Percentiles rank a stretch among this genome's conserved stretches.
Evolutionary conservation across 2,329 filamentous ascomycete species (phyloP).

Genomic region (Davidsoniella virescens): DNA sequence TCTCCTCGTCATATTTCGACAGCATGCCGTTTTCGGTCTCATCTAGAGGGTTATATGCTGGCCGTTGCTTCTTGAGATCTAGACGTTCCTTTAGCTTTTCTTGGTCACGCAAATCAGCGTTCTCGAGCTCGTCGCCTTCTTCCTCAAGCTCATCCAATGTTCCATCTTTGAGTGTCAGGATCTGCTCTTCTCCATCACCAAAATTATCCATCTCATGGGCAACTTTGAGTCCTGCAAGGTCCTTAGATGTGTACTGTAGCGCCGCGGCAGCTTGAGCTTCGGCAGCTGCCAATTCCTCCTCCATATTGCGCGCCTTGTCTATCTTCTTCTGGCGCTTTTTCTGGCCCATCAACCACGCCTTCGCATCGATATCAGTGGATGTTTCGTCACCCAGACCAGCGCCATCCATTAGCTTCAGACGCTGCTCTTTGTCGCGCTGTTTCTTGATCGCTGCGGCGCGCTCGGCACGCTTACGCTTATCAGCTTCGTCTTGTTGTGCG

Average conservation of each 20-base stretch:
- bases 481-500: constrained; percentile 51
- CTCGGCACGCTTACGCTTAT: constrained; percentile 64
- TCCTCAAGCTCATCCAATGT: constrained; percentile 65
- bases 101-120: constrained; percentile 51
- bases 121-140: constrained; percentile 80
- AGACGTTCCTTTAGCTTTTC: constrained; percentile 62
- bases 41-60: constrained; percentile 73
- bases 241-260: constrained; percentile 61
- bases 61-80: constrained; percentile 77
- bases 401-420: constrained; percentile 60
- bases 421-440: constrained; percentile 68
- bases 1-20: constrained; percentile 90
- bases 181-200: constrained; percentile 61
- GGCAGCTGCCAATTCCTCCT: constrained; percentile 63
- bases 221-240: constrained; percentile 81
- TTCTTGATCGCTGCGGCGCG: constrained; percentile 72
- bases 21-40: constrained; percentile 52
- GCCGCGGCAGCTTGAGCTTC: constrained; percentile 49
- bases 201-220: constrained; percentile 75
- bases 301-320: constrained; percentile 52
- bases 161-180: constrained; percentile 86
- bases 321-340: constrained; percentile 94
- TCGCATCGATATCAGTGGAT: constrained; percentile 61
- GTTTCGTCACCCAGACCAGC: constrained; percentile 64
- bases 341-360: constrained; percentile 71